These are phyloP conservation scores for Aspergillus wentii DNA, from an alignment of 495 filamentous ascomycete species.

Conservation along the genomic window DNA sequence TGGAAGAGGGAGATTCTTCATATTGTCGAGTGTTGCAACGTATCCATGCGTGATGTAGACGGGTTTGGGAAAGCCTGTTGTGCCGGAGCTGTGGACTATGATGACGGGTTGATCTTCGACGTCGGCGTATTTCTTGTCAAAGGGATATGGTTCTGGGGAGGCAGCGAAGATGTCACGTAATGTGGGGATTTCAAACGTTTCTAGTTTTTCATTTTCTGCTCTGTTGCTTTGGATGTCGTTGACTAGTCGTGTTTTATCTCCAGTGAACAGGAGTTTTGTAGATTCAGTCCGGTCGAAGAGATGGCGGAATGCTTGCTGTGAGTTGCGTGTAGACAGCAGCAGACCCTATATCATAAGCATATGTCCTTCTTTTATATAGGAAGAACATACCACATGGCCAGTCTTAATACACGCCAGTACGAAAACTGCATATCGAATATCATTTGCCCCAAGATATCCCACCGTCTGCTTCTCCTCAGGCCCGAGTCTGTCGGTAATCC, in stretches of 20 bases:
- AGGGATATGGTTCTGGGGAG: conserved; percentile 11
- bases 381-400: conserved; percentile 6
- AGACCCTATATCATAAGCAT: conserved; percentile 15
- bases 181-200: conserved; percentile 4
- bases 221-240: no score
- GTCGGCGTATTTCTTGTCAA: conserved; percentile 20
- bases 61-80: conserved; percentile 31
- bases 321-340: conserved; percentile 28
- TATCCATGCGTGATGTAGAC: conserved; percentile 7
- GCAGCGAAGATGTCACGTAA: no score
- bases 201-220: no score
- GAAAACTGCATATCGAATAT: conserved; percentile 14
- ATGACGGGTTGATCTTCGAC: conserved; percentile 36
- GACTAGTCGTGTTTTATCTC: no score
- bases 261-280: conserved; percentile 16
- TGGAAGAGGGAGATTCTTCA: background rate
- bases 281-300: conserved; percentile 19
- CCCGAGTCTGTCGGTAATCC: conserved; percentile 33
- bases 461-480: conserved; percentile 7
- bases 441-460: conserved; percentile 20
- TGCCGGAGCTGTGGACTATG: conserved; percentile 52
- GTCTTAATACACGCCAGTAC: conserved; percentile 15
- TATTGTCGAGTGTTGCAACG: background rate
- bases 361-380: no score
- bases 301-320: conserved; percentile 21